Evolutionary conservation across 495 filamentous ascomycete genomes (phyloP).

Genomic region (Lentithecium fluviatile): DNA sequence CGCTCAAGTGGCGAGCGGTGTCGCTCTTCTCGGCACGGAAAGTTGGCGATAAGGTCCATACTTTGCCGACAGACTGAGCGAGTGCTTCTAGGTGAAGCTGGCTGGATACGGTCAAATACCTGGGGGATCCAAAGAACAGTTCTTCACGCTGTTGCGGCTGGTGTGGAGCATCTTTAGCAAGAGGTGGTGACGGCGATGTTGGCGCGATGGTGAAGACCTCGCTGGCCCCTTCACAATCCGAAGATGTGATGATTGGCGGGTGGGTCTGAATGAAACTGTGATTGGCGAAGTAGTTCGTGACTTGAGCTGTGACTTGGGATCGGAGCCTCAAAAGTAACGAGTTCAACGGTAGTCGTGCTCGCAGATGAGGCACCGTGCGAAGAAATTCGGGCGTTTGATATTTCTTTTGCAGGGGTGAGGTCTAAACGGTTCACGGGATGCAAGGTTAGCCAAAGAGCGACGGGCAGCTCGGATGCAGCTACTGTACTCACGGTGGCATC

Average conservation of each 20-base stretch:
- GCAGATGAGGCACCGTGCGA: constrained; percentile 84
- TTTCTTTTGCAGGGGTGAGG: constrained; percentile 90
- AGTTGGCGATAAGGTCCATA: constrained; percentile 91
- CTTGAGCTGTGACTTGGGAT: constrained; percentile 70
- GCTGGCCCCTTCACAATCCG: constrained; percentile 94
- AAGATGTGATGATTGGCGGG: constrained; percentile 91
- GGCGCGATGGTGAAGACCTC: constrained; percentile 79
- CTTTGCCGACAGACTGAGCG: constrained; percentile 80
- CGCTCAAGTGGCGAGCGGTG: constrained; percentile 89
- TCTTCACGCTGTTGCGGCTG: constrained; percentile 31
- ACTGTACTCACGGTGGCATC: constrained; percentile 68
- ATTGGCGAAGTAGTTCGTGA: constrained; percentile 69
- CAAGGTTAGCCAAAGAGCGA: constrained; percentile 18
- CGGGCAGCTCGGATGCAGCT: constrained; percentile 28
- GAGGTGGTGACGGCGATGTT: neutral
- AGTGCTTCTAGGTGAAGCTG: constrained; percentile 94
- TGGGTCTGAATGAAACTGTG: constrained; percentile 82
- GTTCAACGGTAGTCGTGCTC: constrained; percentile 78
- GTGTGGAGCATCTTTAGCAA: constrained; percentile 33
- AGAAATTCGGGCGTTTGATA: constrained; percentile 88
- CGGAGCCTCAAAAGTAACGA: constrained; percentile 77
- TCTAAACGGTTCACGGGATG: constrained; percentile 50
- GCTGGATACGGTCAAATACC: constrained; percentile 93
- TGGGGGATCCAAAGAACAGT: constrained; percentile 79
- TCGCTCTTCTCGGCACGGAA: constrained; percentile 95